Evolutionary conservation across 1,284 basidiomycete species (phyloP), one percentile per base, ranked within the genome.

Genomic region (Inonotus hispidus): DNA sequence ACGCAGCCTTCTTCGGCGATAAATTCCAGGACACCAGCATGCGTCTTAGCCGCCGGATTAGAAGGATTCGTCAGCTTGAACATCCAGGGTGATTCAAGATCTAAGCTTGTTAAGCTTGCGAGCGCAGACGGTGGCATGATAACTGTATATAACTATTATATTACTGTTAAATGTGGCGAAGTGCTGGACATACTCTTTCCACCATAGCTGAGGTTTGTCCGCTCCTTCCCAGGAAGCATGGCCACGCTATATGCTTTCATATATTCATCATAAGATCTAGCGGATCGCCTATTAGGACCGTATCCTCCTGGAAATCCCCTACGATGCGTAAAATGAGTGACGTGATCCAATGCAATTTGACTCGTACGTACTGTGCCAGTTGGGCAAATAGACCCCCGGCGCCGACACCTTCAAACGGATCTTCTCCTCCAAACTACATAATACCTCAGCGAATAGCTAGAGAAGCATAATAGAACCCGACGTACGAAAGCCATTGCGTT

Each of bases 1-100:
- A 97, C 95, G 21, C 91, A 83, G 14, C 97, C 97, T 72, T 98
- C 95, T 61, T 98, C 92, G 0, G 97, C 96, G 66, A 98, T 98
- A 75, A 99, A 99, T 72, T 99, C 97, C 49, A 99, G 84, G 16
- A 99, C 97, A 80, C 97, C 97, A 0, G 91, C 91, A 71, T 99
- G 94, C 0, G 97, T 99, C 19, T 91, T 87, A 23, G 89, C 91
- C 13, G 90, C 89, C 13, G 90, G 80, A 71, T 95, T 94, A 50
- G 83, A 74, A 0, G 95, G 93, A 74, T 97, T 98, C 58, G 92
- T 88, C 53, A 99, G 81, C 68, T 97, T 88, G 74, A 99, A 99
- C 76, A 92, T 93, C 94, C 95, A 98, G 0, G 97, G 97, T 0
- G 85, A 84, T 65, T 94, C 90, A 56, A 99, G 82, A 71, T 99